Evolutionary conservation across 2,329 filamentous ascomycete species (phyloP).

Genomic region (Neonectria faginata): DNA sequence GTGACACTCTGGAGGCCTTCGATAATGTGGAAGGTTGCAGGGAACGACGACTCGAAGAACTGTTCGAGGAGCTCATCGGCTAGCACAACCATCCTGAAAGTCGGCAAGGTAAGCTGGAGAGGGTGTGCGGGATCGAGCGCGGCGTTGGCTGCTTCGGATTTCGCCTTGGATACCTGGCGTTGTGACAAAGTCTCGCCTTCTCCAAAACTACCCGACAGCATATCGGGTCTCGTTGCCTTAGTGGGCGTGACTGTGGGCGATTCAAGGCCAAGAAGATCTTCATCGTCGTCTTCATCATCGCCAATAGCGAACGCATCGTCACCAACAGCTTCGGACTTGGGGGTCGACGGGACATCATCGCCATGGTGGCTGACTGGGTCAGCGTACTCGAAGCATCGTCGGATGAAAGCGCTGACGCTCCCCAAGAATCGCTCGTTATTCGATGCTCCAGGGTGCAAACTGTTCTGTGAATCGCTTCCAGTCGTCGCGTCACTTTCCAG

Average conservation of each 20-base stretch:
- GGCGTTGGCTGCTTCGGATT: slow-evolving; percentile 83
- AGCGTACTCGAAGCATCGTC: slow-evolving; percentile 97
- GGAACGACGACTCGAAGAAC: slow-evolving; percentile 97
- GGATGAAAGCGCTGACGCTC: slow-evolving; percentile 95
- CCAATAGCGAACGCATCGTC: slow-evolving; percentile 77
- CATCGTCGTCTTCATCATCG: slow-evolving; percentile 71
- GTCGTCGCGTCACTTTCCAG: slow-evolving; percentile 55
- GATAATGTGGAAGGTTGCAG: slow-evolving; percentile 89
- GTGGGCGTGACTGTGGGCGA: slow-evolving; percentile 57
- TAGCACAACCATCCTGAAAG: slow-evolving; percentile 98
- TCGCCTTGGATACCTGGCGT: slow-evolving; percentile 68
- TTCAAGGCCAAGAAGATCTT: slow-evolving; percentile 72
- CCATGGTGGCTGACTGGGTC: slow-evolving; percentile 79
- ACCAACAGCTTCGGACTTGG: slow-evolving; percentile 42
- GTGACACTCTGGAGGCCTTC: slow-evolving; percentile 64
- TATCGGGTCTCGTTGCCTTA: slow-evolving; percentile 57
- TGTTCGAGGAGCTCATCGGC: slow-evolving; percentile 95
- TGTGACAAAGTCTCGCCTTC: slow-evolving; percentile 38
- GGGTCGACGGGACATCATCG: slow-evolving; percentile 44
- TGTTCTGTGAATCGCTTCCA: slow-evolving; percentile 50
- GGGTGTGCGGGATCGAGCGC: slow-evolving; percentile 94
- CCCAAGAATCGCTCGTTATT: slow-evolving; percentile 90
- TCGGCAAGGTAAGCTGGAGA: slow-evolving; percentile 94
- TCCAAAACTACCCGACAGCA: slow-evolving; percentile 49
- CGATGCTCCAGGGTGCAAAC: slow-evolving; percentile 63